Percentiles rank a stretch among this genome's conserved stretches.
Evolutionary conservation across 441 rosid genomes (phyloP).

Genomic region (Brassica hybrid): DNA sequence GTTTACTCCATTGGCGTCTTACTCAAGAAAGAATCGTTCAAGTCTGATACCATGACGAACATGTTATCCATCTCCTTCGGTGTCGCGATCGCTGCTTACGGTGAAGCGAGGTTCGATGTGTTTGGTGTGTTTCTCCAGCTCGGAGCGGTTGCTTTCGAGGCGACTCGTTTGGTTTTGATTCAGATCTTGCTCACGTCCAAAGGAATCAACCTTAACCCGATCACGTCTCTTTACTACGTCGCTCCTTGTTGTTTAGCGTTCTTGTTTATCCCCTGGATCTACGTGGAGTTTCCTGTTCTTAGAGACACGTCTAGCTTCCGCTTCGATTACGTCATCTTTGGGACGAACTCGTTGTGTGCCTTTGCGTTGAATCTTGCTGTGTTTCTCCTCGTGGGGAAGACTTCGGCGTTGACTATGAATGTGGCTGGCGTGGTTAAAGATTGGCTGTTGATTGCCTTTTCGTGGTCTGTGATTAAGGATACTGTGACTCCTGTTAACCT

Average conservation of each 20-base stretch:
- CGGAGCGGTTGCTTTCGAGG: constrained; percentile 58
- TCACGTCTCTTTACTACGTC: constrained; percentile 55
- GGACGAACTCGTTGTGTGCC: constrained; percentile 56
- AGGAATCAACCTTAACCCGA: constrained; percentile 52
- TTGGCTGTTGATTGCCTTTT: constrained; percentile 61
- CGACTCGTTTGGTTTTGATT: constrained; percentile 56
- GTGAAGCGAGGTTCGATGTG: constrained; percentile 51
- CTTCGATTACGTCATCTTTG: constrained; percentile 51
- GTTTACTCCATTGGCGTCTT: constrained; percentile 54
- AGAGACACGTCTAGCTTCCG: constrained; percentile 49
- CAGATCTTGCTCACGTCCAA: constrained; percentile 52
- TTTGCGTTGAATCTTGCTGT: constrained; percentile 47
- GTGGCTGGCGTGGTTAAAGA: constrained; percentile 50
- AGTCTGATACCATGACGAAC: constrained; percentile 48
- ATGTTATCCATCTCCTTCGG: constrained; percentile 56
- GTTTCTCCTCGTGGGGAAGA: not conserved
- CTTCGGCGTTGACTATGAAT: not conserved
- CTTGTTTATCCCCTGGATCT: constrained; percentile 49
- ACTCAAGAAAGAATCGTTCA: constrained; percentile 46
- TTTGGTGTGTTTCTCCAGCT: constrained; percentile 54
- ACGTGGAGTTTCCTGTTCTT: constrained; percentile 48
- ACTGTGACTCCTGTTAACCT: constrained; percentile 54
- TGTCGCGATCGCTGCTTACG: too few species aligned
- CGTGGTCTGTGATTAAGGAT: constrained; percentile 67
- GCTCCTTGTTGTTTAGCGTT: constrained; percentile 59